Conservation (phyloP, 2,329 filamentous ascomycete genomes). For the Beauveria australis region DNA sequence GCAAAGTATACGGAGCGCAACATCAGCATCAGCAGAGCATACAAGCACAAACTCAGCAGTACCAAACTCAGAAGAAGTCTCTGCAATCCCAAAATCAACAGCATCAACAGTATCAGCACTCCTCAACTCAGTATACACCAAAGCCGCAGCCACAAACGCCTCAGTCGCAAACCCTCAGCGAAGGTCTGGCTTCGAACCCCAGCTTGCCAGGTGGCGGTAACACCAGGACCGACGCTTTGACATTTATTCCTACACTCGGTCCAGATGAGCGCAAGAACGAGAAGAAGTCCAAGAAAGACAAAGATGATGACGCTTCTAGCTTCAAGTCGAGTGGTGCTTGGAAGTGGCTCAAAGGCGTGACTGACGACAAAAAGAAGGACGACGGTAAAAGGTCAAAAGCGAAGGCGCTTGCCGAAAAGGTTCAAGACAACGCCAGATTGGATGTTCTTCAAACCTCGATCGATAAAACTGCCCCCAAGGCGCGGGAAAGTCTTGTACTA, state of each 20-base stretch:
- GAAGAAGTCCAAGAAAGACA: conserved; percentile 69
- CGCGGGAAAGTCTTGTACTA: conserved; percentile 74
- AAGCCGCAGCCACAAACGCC: conserved; percentile 15
- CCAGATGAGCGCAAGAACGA: conserved; percentile 65
- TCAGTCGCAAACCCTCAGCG: conserved; percentile 18
- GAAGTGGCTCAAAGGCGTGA: conserved; percentile 75
- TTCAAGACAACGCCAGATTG: conserved; percentile 71
- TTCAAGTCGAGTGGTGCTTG: conserved; percentile 61
- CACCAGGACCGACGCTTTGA: conserved; percentile 64
- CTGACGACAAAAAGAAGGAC: conserved; percentile 55
- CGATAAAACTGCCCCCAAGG: conserved; percentile 55
- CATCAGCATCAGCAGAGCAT: conserved; percentile 16
- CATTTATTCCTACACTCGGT: conserved; percentile 67
- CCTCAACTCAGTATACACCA: conserved; percentile 18
- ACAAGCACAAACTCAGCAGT: conserved; percentile 14
- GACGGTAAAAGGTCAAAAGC: conserved; percentile 61
- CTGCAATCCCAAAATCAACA: conserved; percentile 3
- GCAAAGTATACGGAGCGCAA: conserved; percentile 14
- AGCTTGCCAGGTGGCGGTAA: conserved; percentile 61
- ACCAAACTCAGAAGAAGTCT: conserved; percentile 16
- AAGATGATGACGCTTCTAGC: conserved; percentile 52
- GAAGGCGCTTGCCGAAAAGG: conserved; percentile 46
- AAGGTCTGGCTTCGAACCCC: conserved; percentile 32
- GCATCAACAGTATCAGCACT: conserved; percentile 8
- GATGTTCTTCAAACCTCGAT: conserved; percentile 85